These are phyloP conservation scores for Podospora bellae-mahoneyi DNA, from an alignment of 495 filamentous ascomycete species.

Conservation along the genomic window DNA sequence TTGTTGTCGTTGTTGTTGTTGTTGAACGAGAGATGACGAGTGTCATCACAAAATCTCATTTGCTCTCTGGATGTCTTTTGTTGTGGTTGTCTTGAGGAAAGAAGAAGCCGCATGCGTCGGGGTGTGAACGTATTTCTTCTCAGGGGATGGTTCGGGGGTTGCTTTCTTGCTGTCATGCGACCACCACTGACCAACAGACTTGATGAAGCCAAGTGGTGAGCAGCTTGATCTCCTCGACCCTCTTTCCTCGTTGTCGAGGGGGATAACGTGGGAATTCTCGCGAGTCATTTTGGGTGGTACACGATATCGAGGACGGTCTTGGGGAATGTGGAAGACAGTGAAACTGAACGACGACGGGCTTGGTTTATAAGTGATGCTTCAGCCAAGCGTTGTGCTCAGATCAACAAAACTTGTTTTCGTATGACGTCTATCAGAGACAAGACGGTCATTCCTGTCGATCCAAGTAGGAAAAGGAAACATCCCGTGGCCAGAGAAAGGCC, in stretches of 20 bases:
- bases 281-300: constrained; percentile 1
- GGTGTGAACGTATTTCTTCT: constrained; percentile 35
- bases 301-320: background rate
- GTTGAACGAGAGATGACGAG: background rate
- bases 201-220: constrained; percentile 24
- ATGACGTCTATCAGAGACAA: background rate
- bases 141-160: background rate
- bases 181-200: constrained; percentile 18
- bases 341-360: background rate
- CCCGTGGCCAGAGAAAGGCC: background rate
- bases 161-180: constrained; percentile 2
- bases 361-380: background rate
- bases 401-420: background rate
- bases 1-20: no score
- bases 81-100: constrained; percentile 42
- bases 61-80: constrained; percentile 34
- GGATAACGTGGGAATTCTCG: background rate
- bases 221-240: constrained; percentile 6
- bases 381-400: background rate
- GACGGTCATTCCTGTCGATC: background rate
- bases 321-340: background rate
- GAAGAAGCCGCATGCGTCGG: constrained; percentile 43
- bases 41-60: constrained; percentile 35
- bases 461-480: background rate
- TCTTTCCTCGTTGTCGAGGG: constrained; percentile 9